Evolutionary conservation across 2,329 filamentous ascomycete species (phyloP), one percentile per base, ranked within the genome.

Genomic region (Fusarium chaquense): DNA sequence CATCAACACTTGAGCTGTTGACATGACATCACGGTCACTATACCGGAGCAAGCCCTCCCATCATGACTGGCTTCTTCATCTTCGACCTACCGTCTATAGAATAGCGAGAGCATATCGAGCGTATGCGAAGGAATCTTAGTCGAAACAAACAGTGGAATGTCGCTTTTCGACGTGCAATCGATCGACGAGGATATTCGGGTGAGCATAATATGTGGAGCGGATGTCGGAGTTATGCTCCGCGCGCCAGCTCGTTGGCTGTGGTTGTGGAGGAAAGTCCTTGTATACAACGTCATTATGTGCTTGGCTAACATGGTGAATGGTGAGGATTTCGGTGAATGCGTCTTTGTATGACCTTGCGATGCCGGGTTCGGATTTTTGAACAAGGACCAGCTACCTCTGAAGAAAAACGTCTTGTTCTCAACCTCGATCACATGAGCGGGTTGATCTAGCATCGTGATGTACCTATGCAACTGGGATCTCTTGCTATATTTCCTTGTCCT

Each of bases 1-100:
- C 52, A 46, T 71, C 64, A 70, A 69, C 28, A 56, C 24, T 16
- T 51, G 12, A 13, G 59, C 51, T 20, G 28, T 62, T 33, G 38
- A 47, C 55, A 70, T 70, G 68, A 70, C 68, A 70, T 70, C 68
- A 70, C 47, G 20, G 40, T 47, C 9, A 26, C 28, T n/a, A 18
- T 22, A 0, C 5, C 13, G 24, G 24, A 36, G 12, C 10, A 69
- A 20, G 38, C 26, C n/a, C 35, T 28, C 20, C 8, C 40, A 58
- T 69, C 41, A 58, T 50, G 20, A 58, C 33, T 49, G 44, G 24
- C 22, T 36, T 22, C 12, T 43, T 35, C 22, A n/a, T 36, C 36
- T 20, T 50, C 18, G 28, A 16, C n/a, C 24, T 40, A 16, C 33
- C 18, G 13, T 41, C 11, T 9, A 12, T 53, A 43, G 33, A 26